phyloP scores from a whole-genome alignment of 768 basidiomycete genomes.

The Mycena galopus region DNA sequence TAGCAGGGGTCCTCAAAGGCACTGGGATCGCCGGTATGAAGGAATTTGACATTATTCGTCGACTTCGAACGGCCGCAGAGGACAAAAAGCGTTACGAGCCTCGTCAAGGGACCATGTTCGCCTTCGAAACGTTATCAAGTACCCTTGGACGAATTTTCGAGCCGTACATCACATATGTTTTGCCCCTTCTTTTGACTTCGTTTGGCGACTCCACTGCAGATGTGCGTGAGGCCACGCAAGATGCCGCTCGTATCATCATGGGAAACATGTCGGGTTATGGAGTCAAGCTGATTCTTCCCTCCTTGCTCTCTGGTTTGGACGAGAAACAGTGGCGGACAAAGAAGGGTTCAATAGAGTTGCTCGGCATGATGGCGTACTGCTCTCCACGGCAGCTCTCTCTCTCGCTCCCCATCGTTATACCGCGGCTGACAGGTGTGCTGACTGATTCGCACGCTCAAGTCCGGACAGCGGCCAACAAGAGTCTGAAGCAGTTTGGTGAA shows the following conservation, averaged over 20 bases:
- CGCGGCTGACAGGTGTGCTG: conserved; percentile 92
- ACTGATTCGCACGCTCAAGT: conserved; percentile 99
- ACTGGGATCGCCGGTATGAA: conserved; percentile 89
- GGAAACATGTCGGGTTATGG: conserved; percentile 94
- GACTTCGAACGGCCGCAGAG: conserved; percentile 81
- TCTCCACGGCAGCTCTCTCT: conserved; percentile 95
- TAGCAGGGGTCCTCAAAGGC: conserved; percentile 95
- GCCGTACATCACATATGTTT: conserved; percentile 87
- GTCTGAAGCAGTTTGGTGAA: conserved; percentile 97
- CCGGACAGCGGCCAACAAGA: conserved; percentile 91
- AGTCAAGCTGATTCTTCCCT: conserved; percentile 94
- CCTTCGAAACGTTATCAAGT: conserved; percentile 90
- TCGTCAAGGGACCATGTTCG: conserved; percentile 95
- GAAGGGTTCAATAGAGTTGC: conserved; percentile 94
- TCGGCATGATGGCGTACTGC: conserved; percentile 99
- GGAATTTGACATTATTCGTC: conserved; percentile 81
- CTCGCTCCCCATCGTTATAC: conserved; percentile 96
- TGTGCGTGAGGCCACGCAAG: conserved; percentile 94
- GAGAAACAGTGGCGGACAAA: conserved; percentile 99
- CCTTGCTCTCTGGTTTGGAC: conserved; percentile 89
- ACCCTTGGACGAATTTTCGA: conserved; percentile 93
- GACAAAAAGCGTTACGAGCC: conserved; percentile 92
- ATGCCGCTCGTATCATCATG: conserved; percentile 96
- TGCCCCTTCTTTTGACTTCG: conserved; percentile 84
- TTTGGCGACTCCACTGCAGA: conserved; percentile 91